Evolutionary conservation across 2,329 filamentous ascomycete genomes (phyloP), one percentile per base, ranked within the genome.

Genomic region (Aspergillus pseudoglaucus): DNA sequence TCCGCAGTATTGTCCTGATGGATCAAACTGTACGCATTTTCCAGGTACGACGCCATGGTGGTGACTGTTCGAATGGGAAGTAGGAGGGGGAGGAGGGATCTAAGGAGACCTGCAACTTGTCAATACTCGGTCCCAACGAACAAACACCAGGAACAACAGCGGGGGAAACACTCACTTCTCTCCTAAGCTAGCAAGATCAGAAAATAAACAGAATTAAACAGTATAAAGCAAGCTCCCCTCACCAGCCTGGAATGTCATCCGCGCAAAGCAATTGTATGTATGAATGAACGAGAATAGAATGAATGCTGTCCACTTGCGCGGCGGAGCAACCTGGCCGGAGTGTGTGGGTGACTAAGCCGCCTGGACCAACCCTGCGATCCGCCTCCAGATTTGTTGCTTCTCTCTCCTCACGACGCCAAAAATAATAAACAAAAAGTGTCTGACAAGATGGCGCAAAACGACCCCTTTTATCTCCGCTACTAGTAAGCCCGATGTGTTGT

Each of bases 1-100:
- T 97, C 93, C 59, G 90, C 88, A 54, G 89, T 81, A 79, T 96
- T 97, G 82, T 98, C 93, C 81, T 93, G 84, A 73, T 96, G 90
- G 73, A 98, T 89, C 74, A 98, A 75, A 74, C 89, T 96, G 80
- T 97, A 98, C 57, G 93, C 82, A 71, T 88, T 87, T 69, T 98
- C 93, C 55, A 97, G 81, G 71, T 95, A 97, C 59, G 87, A 86
- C 74, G 91, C 86, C 91, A 97, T 98, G 73, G 54, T 38, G 52
- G 49, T 54, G 56, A 50, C 46, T 17, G 35, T 22, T 39, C 10
- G 15, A 18, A 8, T 39, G 37, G 15, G 17, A 39, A 39, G 47
- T 54, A 54, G 55, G 55, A 50, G 59, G 50, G 54, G 61, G 37
- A 55, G 55, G 51, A 59, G 50, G 53, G 60, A 18, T 39, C 37